Base-by-base conservation (phyloP, 1,284 basidiomycete species). In the Takashimella koratensis region DNA sequence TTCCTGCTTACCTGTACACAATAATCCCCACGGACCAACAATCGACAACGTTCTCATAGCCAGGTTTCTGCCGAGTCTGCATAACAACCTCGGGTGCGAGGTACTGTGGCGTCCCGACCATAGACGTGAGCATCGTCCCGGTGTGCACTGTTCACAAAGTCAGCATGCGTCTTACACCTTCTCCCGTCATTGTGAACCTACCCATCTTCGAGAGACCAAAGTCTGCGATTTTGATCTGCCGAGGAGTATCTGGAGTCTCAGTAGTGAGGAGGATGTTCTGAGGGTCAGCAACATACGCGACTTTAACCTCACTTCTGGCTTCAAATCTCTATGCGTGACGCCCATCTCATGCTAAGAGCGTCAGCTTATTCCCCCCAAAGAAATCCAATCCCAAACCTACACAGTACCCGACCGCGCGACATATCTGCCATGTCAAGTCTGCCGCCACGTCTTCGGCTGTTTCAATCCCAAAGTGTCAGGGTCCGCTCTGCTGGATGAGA, bases 11-110 rank as follows among this genome's bases (percentile, higher is more conserved):
- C 88, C 90, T 90, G 43, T 86, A 96, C 1, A 95, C 83, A 51
- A 96, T 94, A 16, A 94, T 90, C 5, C 93, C 92, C 20, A 91
- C 83, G 46, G 90, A 92, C 90, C 90, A 97, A 60, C 88, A 90
- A 69, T 97, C 92, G 46, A 95, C 93, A 16, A 86, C 77, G 54
- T 86, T 82, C 65, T 86, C 72, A 67, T 96, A 96, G 2, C 90
- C 90, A 44, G 82, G 78, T n/a, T 80, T 62, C 3, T 67, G 70
- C 43, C 80, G 77, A 4, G 79, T 71, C 62, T 88, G 86, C 66
- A 82, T 80, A n/a, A 95, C 86, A 25, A 97, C 89, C 48, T 76
- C 71, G 10, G 73, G 71, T 1, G 74, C 72, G 12, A 76, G 63
- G 47, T 74, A 76, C 56, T 76, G 73, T 3, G 76, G 76, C 19